Conservation (phyloP, 192 early-diverging fungal genomes). For the Backusella macrospora region DNA sequence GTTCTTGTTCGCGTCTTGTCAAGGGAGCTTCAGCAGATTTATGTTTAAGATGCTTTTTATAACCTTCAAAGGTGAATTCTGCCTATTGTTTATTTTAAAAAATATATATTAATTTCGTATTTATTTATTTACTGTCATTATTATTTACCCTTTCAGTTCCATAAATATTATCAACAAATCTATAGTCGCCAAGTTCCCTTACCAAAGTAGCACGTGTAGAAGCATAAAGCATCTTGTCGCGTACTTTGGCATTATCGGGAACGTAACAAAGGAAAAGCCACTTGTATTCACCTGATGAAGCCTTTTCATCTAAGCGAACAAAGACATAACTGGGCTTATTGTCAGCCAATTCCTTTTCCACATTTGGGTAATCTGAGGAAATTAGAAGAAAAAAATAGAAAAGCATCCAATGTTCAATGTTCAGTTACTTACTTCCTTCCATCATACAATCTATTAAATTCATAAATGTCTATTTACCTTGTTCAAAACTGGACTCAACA, state of each 20-base stretch:
- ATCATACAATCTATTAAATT: background rate
- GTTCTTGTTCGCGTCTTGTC: conserved; percentile 84
- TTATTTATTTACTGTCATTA: background rate
- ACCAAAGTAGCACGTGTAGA: conserved; percentile 78
- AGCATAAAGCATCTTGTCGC: conserved; percentile 96
- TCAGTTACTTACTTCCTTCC: background rate
- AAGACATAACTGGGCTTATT: conserved; percentile 68
- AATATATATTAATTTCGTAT: background rate
- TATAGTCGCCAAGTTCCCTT: conserved; percentile 79
- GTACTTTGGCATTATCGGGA: conserved; percentile 78
- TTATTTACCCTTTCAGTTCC: conserved; percentile 65
- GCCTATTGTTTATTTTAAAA: conserved; percentile 30
- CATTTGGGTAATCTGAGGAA: background rate
- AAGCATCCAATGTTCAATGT: background rate
- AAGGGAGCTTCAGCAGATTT: conserved; percentile 74
- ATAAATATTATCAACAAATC: conserved; percentile 83
- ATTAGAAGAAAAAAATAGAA: no score
- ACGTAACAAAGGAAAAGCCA: conserved; percentile 84
- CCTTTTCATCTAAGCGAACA: conserved; percentile 57
- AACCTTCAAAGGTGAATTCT: conserved; percentile 70
- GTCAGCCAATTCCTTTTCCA: conserved; percentile 42
- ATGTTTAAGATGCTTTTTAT: conserved; percentile 61
- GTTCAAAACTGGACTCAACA: conserved; percentile 43
- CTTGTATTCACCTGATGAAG: conserved; percentile 44
- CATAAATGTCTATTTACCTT: conserved; percentile 29